phyloP scores from a whole-genome alignment of 352 stramenopile species.

The Thalassiosira delicatula region DNA sequence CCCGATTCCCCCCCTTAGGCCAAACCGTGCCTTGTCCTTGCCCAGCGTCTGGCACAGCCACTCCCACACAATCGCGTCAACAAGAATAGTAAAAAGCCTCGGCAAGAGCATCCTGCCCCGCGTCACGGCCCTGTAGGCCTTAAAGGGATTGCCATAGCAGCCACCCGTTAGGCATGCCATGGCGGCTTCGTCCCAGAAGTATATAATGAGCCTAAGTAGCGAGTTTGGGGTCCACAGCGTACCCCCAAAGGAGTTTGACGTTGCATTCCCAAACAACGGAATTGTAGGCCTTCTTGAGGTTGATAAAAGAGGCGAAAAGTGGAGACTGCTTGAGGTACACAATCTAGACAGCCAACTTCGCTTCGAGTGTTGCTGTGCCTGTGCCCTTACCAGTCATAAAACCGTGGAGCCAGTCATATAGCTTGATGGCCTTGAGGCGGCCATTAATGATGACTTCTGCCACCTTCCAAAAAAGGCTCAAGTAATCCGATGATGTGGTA shows the following conservation, averaged over 20 bases:
- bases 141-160: neutral
- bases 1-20: no score
- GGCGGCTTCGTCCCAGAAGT: neutral
- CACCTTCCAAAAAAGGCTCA: conserved; percentile 27
- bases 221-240: neutral
- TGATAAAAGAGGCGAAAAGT: conserved; percentile 18
- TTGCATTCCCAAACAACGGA: conserved; percentile 17
- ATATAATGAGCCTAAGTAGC: neutral
- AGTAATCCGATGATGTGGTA: conserved; percentile 15
- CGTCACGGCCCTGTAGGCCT: neutral
- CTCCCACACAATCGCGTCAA: neutral
- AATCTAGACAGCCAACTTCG: conserved; percentile 24
- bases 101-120: neutral
- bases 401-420: conserved; percentile 23
- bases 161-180: neutral
- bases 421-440: conserved; percentile 2
- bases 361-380: conserved; percentile 17
- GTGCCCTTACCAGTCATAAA: conserved; percentile 2
- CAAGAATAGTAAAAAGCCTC: neutral
- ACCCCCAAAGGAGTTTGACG: neutral
- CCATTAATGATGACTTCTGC: conserved; percentile 17
- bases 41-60: neutral
- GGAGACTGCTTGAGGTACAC: conserved; percentile 21
- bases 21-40: neutral
- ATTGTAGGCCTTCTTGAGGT: conserved; percentile 33